phyloP scores from a whole-genome alignment of 495 filamentous ascomycete species.

The Opeltia flavorubescens region DNA sequence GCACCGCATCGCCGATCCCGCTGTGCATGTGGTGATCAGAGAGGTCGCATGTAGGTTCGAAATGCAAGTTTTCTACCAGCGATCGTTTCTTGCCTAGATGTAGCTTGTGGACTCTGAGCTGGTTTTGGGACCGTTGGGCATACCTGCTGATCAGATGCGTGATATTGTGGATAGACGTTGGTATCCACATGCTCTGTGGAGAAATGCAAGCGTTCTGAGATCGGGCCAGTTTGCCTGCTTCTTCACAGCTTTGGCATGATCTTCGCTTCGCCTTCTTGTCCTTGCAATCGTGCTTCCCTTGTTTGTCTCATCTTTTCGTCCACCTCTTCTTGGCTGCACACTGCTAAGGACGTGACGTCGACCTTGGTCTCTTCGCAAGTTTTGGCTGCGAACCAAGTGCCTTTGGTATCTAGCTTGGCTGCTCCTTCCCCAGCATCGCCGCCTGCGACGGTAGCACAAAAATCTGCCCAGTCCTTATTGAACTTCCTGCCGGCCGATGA shows the following conservation, averaged over 20 bases:
- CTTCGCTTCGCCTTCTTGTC: constrained; percentile 28
- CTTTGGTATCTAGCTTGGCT: constrained; percentile 27
- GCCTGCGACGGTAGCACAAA: constrained; percentile 24
- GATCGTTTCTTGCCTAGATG: too few species aligned
- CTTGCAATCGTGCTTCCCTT: constrained; percentile 30
- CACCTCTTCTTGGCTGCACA: constrained; percentile 39
- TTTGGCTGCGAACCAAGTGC: constrained; percentile 41
- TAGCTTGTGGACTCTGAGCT: too few species aligned
- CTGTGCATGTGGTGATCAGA: too few species aligned
- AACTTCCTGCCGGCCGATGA: constrained; percentile 33
- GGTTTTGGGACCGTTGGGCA: too few species aligned
- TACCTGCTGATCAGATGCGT: too few species aligned
- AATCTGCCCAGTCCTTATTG: constrained; percentile 42
- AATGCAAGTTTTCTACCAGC: too few species aligned
- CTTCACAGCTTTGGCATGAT: constrained; percentile 12
- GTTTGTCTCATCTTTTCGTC: constrained; percentile 31
- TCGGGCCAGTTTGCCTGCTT: neutral
- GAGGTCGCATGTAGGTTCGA: too few species aligned
- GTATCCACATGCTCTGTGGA: neutral
- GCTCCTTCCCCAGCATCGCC: constrained; percentile 16
- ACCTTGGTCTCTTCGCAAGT: constrained; percentile 36
- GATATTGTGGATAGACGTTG: neutral
- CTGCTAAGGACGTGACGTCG: constrained; percentile 31
- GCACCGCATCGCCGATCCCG: too few species aligned
- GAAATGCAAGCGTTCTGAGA: neutral